These are phyloP conservation scores for Pythium diclinum DNA, from an alignment of 352 stramenopile genomes.

Conservation along the genomic window DNA sequence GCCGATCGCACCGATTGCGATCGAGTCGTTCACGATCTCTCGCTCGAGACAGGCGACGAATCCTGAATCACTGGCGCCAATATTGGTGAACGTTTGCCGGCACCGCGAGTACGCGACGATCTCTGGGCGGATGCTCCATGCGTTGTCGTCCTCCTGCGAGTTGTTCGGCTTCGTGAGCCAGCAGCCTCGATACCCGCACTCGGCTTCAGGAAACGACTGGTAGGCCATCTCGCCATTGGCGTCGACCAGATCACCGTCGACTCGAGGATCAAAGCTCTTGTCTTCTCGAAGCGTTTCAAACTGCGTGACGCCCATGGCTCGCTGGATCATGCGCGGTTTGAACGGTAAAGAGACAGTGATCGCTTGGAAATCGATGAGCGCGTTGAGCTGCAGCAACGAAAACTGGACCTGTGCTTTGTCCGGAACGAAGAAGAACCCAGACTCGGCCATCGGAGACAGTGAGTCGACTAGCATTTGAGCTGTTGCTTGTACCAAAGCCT, in stretches of 20 bases:
- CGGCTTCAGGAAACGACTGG: slow-evolving; percentile 10
- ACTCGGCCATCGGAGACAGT: slow-evolving; percentile 6
- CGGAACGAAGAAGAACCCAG: slow-evolving; percentile 20
- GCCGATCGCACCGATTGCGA: slow-evolving; percentile 15
- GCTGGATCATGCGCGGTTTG: slow-evolving; percentile 8
- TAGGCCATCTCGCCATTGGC: slow-evolving; percentile 14
- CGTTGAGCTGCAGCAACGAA: slow-evolving; percentile 1
- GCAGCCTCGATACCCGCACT: slow-evolving; percentile 22
- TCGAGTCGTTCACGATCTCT: slow-evolving; percentile 14
- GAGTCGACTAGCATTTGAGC: slow-evolving; percentile 12
- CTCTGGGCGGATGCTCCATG: slow-evolving; percentile 15
- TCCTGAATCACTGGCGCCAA: slow-evolving; percentile 2
- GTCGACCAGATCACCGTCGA: slow-evolving; percentile 4
- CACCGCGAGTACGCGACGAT: slow-evolving; percentile 19
- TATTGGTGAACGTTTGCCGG: slow-evolving; percentile 5
- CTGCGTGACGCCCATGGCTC: neutral
- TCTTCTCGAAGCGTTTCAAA: slow-evolving; percentile 18
- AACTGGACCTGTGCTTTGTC: slow-evolving; percentile 4
- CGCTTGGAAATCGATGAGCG: slow-evolving; percentile 12
- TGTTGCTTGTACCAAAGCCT: slow-evolving; percentile 6
- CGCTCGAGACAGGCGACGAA: slow-evolving; percentile 9
- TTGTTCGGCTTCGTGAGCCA: slow-evolving; percentile 13
- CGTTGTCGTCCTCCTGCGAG: slow-evolving; percentile 7
- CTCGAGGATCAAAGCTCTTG: neutral
- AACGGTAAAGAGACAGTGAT: slow-evolving; percentile 21